Evolutionary conservation across 2,329 filamentous ascomycete species (phyloP).

Genomic region (Hypoxylon sp.): DNA sequence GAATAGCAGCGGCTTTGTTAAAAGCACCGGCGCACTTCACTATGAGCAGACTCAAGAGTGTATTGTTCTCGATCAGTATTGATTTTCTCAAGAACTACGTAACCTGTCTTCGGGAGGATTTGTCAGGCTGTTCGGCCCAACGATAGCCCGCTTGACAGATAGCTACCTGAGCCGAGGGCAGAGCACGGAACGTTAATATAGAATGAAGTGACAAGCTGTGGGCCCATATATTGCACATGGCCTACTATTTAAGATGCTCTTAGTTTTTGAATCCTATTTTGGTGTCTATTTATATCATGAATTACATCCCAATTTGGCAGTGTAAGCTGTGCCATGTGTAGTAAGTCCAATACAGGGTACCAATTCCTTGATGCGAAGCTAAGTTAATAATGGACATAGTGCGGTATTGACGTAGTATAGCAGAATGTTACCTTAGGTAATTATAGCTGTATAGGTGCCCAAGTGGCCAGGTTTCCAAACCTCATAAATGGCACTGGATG

Average conservation of each 20-base stretch:
- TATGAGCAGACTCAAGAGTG: no score
- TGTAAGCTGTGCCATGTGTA: background rate
- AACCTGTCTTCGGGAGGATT: background rate
- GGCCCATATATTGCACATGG: background rate
- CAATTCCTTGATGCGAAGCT: slow-evolving; percentile 14
- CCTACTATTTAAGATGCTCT: background rate
- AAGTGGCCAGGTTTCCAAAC: background rate
- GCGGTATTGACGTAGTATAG: background rate
- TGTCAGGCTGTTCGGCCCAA: background rate
- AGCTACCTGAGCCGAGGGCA: background rate
- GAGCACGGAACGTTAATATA: background rate
- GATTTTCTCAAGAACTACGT: no score
- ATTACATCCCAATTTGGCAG: background rate
- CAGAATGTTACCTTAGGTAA: background rate
- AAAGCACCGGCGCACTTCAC: no score
- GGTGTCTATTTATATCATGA: slow-evolving; percentile 13
- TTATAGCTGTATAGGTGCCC: background rate
- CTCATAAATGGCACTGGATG: background rate
- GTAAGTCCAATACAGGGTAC: slow-evolving; percentile 9
- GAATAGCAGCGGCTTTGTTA: no score
- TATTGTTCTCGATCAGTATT: no score
- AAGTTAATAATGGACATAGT: slow-evolving; percentile 3
- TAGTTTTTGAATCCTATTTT: background rate
- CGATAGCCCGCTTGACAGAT: background rate
- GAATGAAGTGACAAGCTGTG: background rate